Evolutionary conservation across 345 rosid genomes (phyloP), one percentile per base, ranked within the genome.

Genomic region (Hibiscus trionum): DNA sequence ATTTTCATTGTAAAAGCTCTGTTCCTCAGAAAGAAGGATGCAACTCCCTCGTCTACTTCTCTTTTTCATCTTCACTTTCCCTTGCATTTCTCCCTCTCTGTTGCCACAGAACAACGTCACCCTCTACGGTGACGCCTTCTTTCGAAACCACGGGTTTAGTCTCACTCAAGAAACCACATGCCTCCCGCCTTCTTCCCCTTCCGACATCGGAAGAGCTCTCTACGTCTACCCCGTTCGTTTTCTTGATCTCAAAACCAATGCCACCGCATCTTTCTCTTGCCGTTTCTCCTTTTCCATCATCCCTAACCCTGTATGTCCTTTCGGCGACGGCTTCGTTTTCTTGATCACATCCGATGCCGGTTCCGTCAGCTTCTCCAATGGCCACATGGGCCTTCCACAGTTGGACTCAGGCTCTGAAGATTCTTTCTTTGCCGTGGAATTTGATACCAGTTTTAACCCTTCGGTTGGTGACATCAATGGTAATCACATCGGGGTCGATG

Each of bases 301-400:
- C 64, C 76, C 78, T 4, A 82, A 91, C 26, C 84, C 90, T 11
- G 12, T 72, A 27, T 88, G 97, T 68, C 80, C 91, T 58, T 87
- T 80, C 5, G 93, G 96, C 11, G 97, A 92, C 3, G 96, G 96
- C 26, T 67, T 92, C 21, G 90, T 87, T 1, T 90, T 90, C 91
- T 87, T 92, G 85, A 87, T 92, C 79, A 85, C 96, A 16, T 87
- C 97, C 11, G 81, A 79, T 49, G 82, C 90, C 7, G 60, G 4
- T 49, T 92, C 93, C 17, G 85, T 90, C 70, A 77, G 78, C 75
- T 83, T 80, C 73, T 82, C 85, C 11, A 77, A 81, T 21, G 97
- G 92, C 24, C 85, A 80, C 79, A 80, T 87, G 78, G 96, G 92
- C 0, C 86, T 92, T 55, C 92, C 92, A 0, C 84, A 82, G 2